phyloP scores from a whole-genome alignment of 768 basidiomycete species.

The Hygrocybe coccinea region DNA sequence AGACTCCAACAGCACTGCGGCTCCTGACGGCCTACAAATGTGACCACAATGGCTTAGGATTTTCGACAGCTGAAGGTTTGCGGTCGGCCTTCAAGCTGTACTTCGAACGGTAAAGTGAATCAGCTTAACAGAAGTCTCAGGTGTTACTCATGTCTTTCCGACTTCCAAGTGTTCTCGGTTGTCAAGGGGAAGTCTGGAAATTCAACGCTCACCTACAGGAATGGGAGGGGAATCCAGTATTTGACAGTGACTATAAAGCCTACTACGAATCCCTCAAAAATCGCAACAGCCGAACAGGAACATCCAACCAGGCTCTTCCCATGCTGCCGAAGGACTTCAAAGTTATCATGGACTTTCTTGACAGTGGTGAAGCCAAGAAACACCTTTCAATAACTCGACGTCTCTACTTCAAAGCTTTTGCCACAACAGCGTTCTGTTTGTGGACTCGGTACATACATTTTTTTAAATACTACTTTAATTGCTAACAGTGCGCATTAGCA shows the following conservation, averaged over 20 bases:
- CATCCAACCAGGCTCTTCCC: constrained; percentile 16
- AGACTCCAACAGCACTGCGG: constrained; percentile 14
- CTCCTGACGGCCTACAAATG: constrained; percentile 19
- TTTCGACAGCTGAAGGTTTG: constrained; percentile 14
- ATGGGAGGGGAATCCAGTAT: constrained; percentile 20
- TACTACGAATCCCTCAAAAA: constrained; percentile 19
- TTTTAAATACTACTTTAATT: not conserved
- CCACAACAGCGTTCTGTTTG: constrained; percentile 15
- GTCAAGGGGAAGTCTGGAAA: constrained; percentile 18
- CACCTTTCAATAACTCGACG: constrained; percentile 4
- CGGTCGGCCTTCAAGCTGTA: constrained; percentile 16
- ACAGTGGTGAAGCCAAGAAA: constrained; percentile 3
- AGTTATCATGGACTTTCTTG: constrained; percentile 15
- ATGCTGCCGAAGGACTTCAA: constrained; percentile 19
- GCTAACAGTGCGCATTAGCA: constrained; percentile 3
- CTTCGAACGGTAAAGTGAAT: constrained; percentile 12
- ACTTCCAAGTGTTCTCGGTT: constrained; percentile 11
- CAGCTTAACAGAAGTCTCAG: too few species aligned
- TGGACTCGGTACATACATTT: constrained; percentile 12
- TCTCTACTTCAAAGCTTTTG: constrained; percentile 17
- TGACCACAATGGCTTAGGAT: constrained; percentile 14
- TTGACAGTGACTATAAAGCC: constrained; percentile 14
- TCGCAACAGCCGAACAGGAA: constrained; percentile 10
- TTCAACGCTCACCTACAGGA: constrained; percentile 10
- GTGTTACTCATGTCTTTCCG: not conserved